Conservation (phyloP, 2,329 filamentous ascomycete species). For the Aspergillus sp. region DNA sequence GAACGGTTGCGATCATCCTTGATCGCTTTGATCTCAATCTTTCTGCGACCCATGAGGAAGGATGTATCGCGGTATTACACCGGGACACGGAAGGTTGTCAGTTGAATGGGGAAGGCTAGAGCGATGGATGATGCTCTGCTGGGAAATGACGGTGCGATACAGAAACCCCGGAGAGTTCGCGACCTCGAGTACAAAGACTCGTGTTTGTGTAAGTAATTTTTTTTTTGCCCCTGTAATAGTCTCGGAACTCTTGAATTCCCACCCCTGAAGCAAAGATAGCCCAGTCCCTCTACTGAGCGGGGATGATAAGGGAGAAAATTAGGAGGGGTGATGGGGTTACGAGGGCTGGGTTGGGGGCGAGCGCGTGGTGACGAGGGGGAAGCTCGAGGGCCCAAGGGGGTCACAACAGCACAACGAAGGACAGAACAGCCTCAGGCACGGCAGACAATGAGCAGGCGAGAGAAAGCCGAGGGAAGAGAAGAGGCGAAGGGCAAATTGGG, state of each 20-base stretch:
- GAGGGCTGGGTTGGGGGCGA: background rate
- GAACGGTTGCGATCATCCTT: conserved; percentile 97
- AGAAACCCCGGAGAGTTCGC: background rate
- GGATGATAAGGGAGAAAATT: background rate
- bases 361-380: background rate
- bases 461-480: conserved; percentile 3
- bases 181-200: conserved; percentile 5
- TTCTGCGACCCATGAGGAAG: conserved; percentile 81
- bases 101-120: background rate
- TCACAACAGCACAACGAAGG: background rate
- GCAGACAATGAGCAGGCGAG: background rate
- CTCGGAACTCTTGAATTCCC: background rate
- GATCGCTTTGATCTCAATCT: conserved; percentile 99
- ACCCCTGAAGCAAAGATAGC: background rate
- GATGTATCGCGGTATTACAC: conserved; percentile 10
- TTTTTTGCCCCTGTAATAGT: background rate
- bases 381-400: background rate
- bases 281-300: background rate
- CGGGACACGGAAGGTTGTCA: no score
- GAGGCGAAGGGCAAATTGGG: conserved; percentile 7
- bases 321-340: background rate
- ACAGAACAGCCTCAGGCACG: background rate
- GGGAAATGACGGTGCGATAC: conserved; percentile 9
- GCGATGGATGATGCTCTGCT: background rate
- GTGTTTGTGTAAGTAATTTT: background rate